Percentiles rank a stretch among this genome's conserved stretches.
phyloP scores from a whole-genome alignment of 2,329 filamentous ascomycete species.

The Lanzia echinophila region DNA sequence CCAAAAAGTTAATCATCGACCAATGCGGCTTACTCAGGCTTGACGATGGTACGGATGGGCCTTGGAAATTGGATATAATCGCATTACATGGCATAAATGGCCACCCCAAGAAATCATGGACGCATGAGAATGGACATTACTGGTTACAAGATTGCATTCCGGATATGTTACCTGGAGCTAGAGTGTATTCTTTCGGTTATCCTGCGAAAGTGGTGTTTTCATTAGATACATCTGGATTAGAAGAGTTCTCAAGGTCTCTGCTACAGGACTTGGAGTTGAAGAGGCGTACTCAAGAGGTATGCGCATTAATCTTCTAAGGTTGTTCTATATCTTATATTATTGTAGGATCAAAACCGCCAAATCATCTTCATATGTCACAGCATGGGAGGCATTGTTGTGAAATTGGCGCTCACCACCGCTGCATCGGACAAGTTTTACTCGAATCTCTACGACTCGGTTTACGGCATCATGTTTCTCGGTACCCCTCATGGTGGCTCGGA shows the following conservation, averaged over 20 bases:
- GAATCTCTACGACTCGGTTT: slow-evolving; percentile 20
- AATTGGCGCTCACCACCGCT: slow-evolving; percentile 15
- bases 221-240: slow-evolving; percentile 11
- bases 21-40: background rate
- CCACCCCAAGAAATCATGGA: slow-evolving; percentile 21
- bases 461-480: slow-evolving; percentile 33
- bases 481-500: slow-evolving; percentile 35
- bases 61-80: slow-evolving; percentile 13
- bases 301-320: too few species aligned
- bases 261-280: slow-evolving; percentile 11
- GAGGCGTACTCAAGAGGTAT: too few species aligned
- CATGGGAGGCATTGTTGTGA: slow-evolving; percentile 20
- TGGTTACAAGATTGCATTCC: slow-evolving; percentile 22
- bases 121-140: slow-evolving; percentile 4
- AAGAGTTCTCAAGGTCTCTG: slow-evolving; percentile 12
- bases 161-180: slow-evolving; percentile 15
- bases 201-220: slow-evolving; percentile 13
- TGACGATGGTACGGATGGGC: background rate
- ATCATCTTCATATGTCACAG: slow-evolving; percentile 22
- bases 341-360: slow-evolving; percentile 5
- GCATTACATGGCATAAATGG: slow-evolving; percentile 20
- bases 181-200: slow-evolving; percentile 23
- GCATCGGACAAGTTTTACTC: slow-evolving; percentile 14
- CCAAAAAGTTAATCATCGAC: background rate
- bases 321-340: too few species aligned